Base-by-base conservation (phyloP, 768 basidiomycete species). In the Suillus lakei region DNA sequence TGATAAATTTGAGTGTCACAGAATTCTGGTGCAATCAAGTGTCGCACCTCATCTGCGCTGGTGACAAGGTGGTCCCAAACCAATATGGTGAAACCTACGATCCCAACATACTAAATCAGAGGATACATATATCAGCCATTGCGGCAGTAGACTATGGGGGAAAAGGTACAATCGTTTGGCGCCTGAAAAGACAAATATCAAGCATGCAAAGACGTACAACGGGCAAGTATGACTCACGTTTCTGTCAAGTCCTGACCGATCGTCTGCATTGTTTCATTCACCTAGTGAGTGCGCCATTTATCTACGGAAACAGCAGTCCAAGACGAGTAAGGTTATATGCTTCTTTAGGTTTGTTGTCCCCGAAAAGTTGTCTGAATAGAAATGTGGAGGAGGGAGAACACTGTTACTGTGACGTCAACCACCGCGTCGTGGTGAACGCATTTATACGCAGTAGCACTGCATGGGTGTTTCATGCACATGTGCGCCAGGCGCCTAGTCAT, bases 31-130 rank as follows among this genome's bases (percentile, higher is more conserved):
- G 2, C 7, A 41, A 28, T 18, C 2, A 10, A 28, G n/a, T 30
- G 63, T 59, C 74, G 18, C 44, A 79, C 74, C 69, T 78, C 76
- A 44, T 80, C 79, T 3, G 41, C 63, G 21, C 77, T 70, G 2
- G 78, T 74, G 26, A 80, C 56, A n/a, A 77, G 59, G 53, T 79
- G 79, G 38, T 80, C 79, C 75, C 83, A 86, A 18, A 87, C 65
- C 15, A 87, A 73, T 26, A 84, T 72, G 0, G 80, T 79, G 70
- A 83, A 85, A 67, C 82, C 80, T 6, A 78, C 83, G 34, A 87
- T 77, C 16, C 83, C 85, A 44, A 87, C 75, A 56, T 79, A 84
- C 85, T 88, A 51, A 62, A 39, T 26, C 38, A 39, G 28, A 59
- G 6, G 16, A 39, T 6, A 28, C 10, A 30, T 9, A 39, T 18